Conservation (phyloP, 1,139 yeast genomes). For the Zhuliangozyma parablackwelliae region DNA sequence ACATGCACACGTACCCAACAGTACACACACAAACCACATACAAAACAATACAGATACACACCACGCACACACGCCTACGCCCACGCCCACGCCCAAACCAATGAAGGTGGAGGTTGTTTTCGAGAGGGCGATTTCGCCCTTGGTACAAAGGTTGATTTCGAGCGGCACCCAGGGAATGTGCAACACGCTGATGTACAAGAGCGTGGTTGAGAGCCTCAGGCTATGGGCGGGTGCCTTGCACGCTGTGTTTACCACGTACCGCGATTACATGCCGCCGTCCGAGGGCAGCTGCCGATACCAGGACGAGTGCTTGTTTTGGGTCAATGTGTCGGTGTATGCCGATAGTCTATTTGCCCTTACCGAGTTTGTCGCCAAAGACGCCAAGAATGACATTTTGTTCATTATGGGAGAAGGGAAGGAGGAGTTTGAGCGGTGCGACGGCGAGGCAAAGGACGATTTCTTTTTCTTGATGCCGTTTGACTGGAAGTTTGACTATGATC, state of each 20-base stretch:
- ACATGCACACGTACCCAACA: no score
- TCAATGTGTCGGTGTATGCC: background rate
- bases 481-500: conserved; percentile 1
- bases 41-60: no score
- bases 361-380: background rate
- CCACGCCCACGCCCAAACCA: no score
- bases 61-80: no score
- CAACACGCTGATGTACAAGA: background rate
- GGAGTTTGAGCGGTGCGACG: conserved; percentile 3
- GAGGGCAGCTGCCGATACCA: conserved; percentile 1
- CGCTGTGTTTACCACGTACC: background rate
- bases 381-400: conserved; percentile 1
- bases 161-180: conserved; percentile 4
- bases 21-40: no score
- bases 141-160: background rate
- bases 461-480: conserved; percentile 1
- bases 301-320: conserved; percentile 2
- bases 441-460: conserved; percentile 2
- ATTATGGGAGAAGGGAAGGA: conserved; percentile 2
- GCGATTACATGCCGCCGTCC: conserved; percentile 1
- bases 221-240: background rate
- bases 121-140: no score
- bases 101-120: no score
- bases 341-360: background rate
- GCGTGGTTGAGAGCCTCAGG: background rate